Evolutionary conservation across 1,284 basidiomycete genomes (phyloP).

Genomic region (Apiotrichum domesticum): DNA sequence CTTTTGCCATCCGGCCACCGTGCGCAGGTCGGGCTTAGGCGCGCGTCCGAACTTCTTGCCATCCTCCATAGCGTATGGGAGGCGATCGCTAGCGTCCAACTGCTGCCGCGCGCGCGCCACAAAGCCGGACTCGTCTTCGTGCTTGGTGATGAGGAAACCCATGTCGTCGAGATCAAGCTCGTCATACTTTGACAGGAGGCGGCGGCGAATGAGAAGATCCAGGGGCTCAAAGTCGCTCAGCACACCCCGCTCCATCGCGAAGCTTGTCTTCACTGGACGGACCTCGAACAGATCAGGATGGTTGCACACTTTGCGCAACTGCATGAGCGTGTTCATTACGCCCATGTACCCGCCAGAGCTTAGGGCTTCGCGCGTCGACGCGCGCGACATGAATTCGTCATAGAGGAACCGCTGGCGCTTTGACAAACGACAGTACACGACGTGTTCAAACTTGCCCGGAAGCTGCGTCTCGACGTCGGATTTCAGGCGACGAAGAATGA

Average conservation of each 20-base stretch:
- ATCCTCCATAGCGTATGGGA: constrained; percentile 58
- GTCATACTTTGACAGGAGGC: constrained; percentile 52
- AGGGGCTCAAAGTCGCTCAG: constrained; percentile 80
- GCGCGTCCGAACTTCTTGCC: constrained; percentile 51
- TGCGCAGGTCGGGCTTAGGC: constrained; percentile 61
- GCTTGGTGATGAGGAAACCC: constrained; percentile 59
- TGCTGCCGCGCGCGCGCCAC: constrained; percentile 54
- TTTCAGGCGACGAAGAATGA: constrained; percentile 88
- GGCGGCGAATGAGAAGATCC: constrained; percentile 73
- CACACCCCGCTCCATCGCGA: constrained; percentile 75
- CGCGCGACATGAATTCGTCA: constrained; percentile 95
- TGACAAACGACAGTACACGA: constrained; percentile 83
- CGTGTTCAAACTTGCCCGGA: constrained; percentile 90
- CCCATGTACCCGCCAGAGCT: constrained; percentile 71
- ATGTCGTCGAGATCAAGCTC: constrained; percentile 61
- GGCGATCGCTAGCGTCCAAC: constrained; percentile 65
- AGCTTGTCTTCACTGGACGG: constrained; percentile 85
- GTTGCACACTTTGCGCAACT: constrained; percentile 89
- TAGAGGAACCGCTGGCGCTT: constrained; percentile 95
- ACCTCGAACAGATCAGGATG: constrained; percentile 96
- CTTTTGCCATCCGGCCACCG: constrained; percentile 63
- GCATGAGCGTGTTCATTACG: constrained; percentile 96
- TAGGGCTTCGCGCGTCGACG: constrained; percentile 78
- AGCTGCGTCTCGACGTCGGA: constrained; percentile 93
- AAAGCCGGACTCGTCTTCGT: constrained; percentile 48